phyloP scores from a whole-genome alignment of 129 eudicot genomes.

The Escallonia herrerae region DNA sequence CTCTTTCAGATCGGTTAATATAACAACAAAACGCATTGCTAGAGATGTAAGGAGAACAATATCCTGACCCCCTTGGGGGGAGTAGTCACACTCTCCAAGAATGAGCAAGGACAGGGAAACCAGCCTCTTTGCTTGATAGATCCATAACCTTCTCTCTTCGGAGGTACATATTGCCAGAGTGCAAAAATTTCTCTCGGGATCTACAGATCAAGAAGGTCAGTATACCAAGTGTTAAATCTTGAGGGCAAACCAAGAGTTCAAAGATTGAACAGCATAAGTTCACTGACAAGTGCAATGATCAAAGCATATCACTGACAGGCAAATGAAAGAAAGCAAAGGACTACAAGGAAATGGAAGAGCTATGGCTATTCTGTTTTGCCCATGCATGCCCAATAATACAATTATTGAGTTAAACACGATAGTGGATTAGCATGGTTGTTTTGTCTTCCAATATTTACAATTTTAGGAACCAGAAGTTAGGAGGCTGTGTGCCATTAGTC shows the following conservation, averaged over 20 bases:
- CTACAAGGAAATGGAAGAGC: neutral
- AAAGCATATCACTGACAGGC: neutral
- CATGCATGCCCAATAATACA: too few species aligned
- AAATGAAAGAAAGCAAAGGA: neutral
- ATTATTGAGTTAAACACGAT: too few species aligned
- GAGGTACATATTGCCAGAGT: constrained; percentile 47
- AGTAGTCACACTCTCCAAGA: constrained; percentile 62
- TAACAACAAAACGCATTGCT: constrained; percentile 77
- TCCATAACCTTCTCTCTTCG: constrained; percentile 69
- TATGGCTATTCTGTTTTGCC: neutral
- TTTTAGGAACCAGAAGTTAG: neutral
- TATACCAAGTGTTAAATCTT: neutral
- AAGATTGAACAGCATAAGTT: neutral
- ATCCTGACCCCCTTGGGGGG: constrained; percentile 35
- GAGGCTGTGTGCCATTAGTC: too few species aligned
- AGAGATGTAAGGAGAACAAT: constrained; percentile 50
- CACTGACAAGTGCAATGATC: neutral
- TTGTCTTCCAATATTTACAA: too few species aligned
- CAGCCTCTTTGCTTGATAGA: constrained; percentile 70
- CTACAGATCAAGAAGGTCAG: constrained; percentile 37
- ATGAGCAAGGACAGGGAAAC: constrained; percentile 59
- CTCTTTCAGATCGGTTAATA: constrained; percentile 62
- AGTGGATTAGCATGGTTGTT: too few species aligned
- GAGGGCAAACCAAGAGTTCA: neutral
- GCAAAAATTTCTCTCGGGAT: constrained; percentile 64